phyloP scores from a whole-genome alignment of 2,329 filamentous ascomycete genomes.

The Paracoccidioides brasiliensis region DNA sequence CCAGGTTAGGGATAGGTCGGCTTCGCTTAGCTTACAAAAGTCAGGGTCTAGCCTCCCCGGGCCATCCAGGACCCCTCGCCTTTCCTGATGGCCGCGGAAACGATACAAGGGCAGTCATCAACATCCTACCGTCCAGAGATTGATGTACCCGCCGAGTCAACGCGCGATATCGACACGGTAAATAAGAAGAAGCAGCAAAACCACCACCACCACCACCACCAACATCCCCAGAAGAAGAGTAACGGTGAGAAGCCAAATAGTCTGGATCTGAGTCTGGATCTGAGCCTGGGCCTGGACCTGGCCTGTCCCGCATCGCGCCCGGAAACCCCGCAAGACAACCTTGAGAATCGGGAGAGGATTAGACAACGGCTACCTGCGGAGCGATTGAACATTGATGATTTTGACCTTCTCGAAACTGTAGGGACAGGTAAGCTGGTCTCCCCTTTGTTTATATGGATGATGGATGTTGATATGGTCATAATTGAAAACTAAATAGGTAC shows the following conservation, averaged over 20 bases:
- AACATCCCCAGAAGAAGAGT: constrained; percentile 14
- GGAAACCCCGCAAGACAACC: constrained; percentile 26
- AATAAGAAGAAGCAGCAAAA: neutral
- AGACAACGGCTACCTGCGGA: constrained; percentile 26
- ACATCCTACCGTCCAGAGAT: neutral
- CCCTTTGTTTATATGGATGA: too few species aligned
- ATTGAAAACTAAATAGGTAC: constrained; percentile 26
- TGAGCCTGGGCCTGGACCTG: constrained; percentile 5
- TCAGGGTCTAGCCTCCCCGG: neutral
- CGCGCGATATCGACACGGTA: neutral
- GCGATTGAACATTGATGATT: constrained; percentile 31
- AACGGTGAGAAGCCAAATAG: constrained; percentile 14
- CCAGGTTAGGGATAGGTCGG: constrained; percentile 10
- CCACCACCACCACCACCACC: neutral
- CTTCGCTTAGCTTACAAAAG: neutral
- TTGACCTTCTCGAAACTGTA: constrained; percentile 36
- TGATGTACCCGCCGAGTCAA: neutral
- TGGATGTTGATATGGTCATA: neutral
- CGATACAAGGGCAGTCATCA: constrained; percentile 22
- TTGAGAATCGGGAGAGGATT: constrained; percentile 26
- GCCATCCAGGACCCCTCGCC: constrained; percentile 10
- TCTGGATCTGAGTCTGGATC: too few species aligned
- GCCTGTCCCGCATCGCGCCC: constrained; percentile 19
- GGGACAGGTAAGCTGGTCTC: constrained; percentile 30
- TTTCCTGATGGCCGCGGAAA: constrained; percentile 29